Evolutionary conservation across 2,329 filamentous ascomycete genomes (phyloP).

Genomic region (Curvularia lunata): DNA sequence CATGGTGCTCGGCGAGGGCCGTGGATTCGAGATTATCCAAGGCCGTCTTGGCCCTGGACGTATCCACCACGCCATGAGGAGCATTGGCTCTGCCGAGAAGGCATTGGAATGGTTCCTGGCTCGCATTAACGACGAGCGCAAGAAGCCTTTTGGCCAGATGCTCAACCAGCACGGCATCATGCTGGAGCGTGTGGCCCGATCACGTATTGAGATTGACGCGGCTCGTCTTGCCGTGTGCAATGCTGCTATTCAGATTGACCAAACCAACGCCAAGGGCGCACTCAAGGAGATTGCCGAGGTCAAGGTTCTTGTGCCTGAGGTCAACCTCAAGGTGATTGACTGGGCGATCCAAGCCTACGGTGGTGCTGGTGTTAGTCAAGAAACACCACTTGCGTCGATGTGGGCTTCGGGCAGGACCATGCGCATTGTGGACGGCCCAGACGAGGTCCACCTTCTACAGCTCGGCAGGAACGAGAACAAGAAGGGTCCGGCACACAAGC

Average conservation of each 20-base stretch:
- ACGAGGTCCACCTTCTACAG: constrained; percentile 85
- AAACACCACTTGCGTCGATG: constrained; percentile 81
- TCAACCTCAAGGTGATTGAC: constrained; percentile 86
- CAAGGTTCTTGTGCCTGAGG: constrained; percentile 87
- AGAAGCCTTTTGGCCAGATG: constrained; percentile 89
- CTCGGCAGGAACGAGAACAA: constrained; percentile 82
- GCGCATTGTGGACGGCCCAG: constrained; percentile 88
- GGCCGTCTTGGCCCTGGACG: constrained; percentile 93
- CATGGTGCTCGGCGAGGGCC: constrained; percentile 90
- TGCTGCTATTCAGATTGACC: constrained; percentile 93
- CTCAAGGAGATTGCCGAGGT: constrained; percentile 94
- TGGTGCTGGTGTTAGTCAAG: constrained; percentile 88
- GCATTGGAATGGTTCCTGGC: constrained; percentile 95
- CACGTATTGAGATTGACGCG: constrained; percentile 91
- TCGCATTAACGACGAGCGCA: constrained; percentile 87
- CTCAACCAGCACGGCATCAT: constrained; percentile 91
- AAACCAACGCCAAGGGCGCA: constrained; percentile 83
- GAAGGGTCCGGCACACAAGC: constrained; percentile 65
- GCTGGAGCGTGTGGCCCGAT: constrained; percentile 91
- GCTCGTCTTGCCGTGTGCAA: constrained; percentile 90
- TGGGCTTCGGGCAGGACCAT: constrained; percentile 83
- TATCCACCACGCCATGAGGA: constrained; percentile 97
- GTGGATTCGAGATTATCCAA: constrained; percentile 98
- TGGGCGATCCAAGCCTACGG: constrained; percentile 93
- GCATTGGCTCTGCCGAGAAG: constrained; percentile 87